These are phyloP conservation scores for Moesziomyces antarcticus DNA, from an alignment of 1,284 basidiomycete genomes.

Conservation along the genomic window DNA sequence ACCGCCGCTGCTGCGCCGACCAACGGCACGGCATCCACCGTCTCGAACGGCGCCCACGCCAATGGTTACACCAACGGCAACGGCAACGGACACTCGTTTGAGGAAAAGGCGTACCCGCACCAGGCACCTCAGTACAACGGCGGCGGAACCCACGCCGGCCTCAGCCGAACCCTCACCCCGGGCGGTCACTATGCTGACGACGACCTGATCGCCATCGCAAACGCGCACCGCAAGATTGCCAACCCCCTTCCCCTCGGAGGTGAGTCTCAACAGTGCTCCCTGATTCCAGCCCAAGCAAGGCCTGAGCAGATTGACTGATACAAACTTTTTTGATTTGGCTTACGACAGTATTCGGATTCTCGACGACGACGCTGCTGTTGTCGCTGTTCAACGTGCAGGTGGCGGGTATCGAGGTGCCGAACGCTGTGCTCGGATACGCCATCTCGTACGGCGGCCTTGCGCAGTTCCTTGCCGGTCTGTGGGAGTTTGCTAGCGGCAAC, in stretches of 20 bases:
- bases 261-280: conserved; percentile 5
- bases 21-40: conserved; percentile 4
- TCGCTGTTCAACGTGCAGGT: conserved; percentile 53
- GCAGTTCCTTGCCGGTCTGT: conserved; percentile 56
- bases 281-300: too few species aligned
- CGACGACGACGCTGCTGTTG: conserved; percentile 45
- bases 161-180: conserved; percentile 41
- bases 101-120: conserved; percentile 27
- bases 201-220: conserved; percentile 50
- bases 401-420: conserved; percentile 39
- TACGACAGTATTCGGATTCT: conserved; percentile 33
- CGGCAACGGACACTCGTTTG: conserved; percentile 11
- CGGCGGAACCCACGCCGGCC: conserved; percentile 5
- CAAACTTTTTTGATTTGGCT: neutral
- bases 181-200: conserved; percentile 54
- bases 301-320: too few species aligned
- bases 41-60: conserved; percentile 3
- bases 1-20: conserved; percentile 18
- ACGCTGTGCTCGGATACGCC: conserved; percentile 40
- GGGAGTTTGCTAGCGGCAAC: conserved; percentile 58
- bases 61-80: conserved; percentile 9
- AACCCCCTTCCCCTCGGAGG: conserved; percentile 55
- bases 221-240: conserved; percentile 39
- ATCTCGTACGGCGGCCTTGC: conserved; percentile 44
- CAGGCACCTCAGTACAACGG: conserved; percentile 41